Base-by-base conservation (phyloP, 306 rosid genomes). In the Lotus japonicus region DNA sequence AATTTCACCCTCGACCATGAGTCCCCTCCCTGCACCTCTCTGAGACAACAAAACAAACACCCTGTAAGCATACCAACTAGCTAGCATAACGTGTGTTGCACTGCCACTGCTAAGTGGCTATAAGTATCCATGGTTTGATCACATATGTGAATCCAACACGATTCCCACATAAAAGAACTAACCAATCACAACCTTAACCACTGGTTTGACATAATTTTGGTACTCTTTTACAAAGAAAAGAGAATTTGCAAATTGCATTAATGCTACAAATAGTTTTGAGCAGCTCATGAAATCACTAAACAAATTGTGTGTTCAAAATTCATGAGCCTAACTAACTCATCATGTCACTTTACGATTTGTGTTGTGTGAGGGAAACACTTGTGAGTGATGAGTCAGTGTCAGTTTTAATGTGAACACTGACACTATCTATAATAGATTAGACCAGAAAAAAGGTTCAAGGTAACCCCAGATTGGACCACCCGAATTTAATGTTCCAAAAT, bases 141-240 rank as follows among this genome's bases (percentile, higher is more conserved):
- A 18, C 51, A 39, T 46, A 75, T 62, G 81, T 74, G 89, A 78
- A 66, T 84, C 92, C 86, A 42, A 84, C 86, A 64, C 82, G 76
- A 84, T 62, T 72, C 62, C 87, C 89, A 82, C 72, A 48, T 15
- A 8, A n/a, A n/a, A n/a, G 44, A 45, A 59, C 6, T 10, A 28
- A 31, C 53, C 54, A 68, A 62, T 39, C 33, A 70, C 39, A 42
- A 57, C 49, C 12, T 49, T 31, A 44, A 56, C 5, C 14, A 14
- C 3, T n/a, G 6, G 36, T 7, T 15, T 33, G 17, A 53, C 49
- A 58, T 63, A 38, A 11, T 36, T 71, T 65, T 44, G 2, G 9
- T 1, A 9, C 21, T 58, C 12, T 51, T 76, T 45, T 38, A 4
- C 41, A 23, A 58, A 64, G 51, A 15, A 26, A 26, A 1, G 31